Percentiles rank a stretch among this genome's conserved stretches.
phyloP scores from a whole-genome alignment of 139 green algal genomes.

The Asterochloris sp. region DNA sequence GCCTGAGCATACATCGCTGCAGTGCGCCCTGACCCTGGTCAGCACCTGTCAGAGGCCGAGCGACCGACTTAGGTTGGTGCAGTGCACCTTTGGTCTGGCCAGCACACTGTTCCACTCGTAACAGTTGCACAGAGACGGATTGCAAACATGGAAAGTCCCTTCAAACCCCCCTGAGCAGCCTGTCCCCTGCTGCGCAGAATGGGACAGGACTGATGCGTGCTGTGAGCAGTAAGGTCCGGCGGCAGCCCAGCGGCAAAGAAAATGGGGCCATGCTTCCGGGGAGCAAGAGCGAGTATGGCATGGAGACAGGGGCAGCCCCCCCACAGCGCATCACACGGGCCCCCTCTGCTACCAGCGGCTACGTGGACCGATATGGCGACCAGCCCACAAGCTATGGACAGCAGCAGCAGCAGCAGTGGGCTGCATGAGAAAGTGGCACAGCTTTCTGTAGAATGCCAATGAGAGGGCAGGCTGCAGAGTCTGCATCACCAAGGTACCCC shows the following conservation, averaged over 20 bases:
- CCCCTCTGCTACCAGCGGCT: conserved; percentile 3
- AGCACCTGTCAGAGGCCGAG: too few relatives aligned
- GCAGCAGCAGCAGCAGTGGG: conserved; percentile 16
- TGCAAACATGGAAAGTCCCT: too few relatives aligned
- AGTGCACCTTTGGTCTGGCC: too few relatives aligned
- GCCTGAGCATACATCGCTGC: too few relatives aligned
- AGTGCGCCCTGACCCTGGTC: too few relatives aligned
- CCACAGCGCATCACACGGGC: conserved; percentile 24
- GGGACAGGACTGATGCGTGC: neutral
- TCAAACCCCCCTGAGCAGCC: too few relatives aligned
- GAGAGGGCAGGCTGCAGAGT: too few relatives aligned
- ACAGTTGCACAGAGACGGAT: too few relatives aligned
- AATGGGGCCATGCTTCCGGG: conserved; percentile 11
- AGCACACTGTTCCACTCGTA: too few relatives aligned
- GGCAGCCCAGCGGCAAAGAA: conserved; percentile 23
- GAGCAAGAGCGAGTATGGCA: conserved; percentile 23
- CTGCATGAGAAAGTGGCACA: neutral
- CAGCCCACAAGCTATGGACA: conserved; percentile 12
- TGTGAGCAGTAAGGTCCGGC: conserved; percentile 25
- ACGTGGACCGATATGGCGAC: conserved; percentile 39
- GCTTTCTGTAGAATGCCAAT: neutral
- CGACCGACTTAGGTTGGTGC: too few relatives aligned
- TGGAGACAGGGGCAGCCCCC: conserved; percentile 29
- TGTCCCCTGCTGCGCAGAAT: neutral
- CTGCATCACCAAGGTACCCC: too few relatives aligned